Base-by-base conservation (phyloP, 1,139 yeast genomes). In the Kodamaea suecica region DNA sequence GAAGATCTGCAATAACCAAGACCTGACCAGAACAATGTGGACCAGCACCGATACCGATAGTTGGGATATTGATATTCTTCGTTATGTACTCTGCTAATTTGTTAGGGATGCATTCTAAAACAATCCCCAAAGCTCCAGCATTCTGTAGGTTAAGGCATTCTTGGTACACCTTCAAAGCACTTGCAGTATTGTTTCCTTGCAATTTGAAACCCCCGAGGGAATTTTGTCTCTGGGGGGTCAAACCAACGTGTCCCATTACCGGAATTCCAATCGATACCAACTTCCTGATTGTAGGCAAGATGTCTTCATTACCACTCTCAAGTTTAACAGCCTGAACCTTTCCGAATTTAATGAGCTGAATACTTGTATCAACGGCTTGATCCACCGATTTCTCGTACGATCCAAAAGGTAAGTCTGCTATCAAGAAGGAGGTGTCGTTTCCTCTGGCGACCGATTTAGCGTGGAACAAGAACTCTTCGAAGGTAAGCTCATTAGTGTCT, bases 31-130 rank as follows among this genome's bases (percentile, higher is more conserved):
- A 78, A 11, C 92, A 82, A 9, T 61, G 62, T 13, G 81, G 78
- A 0, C 98, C 97, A 0, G 97, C 97, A 5, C 98, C 98, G 35
- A 92, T 92, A 5, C 98, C 97, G 44, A 92, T 88, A 1, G 95
- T 86, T 0, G 98, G 97, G 1, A 90, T 66, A 0, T 56, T 39
- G 20, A 88, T 57, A 19, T 65, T 63, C 2, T 67, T 53, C 0
- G 97, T 84, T 29, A 92, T 76, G 39, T 66, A 63, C 31, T 67
- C 59, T 0, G 92, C 92, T n/a, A 92, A 63, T 40, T 72, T 73
- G 37, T 76, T 77, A 3, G 98, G 98, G 7, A 92, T 74, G 35
- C 97, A 95, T 51, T 92, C 98, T 8, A 92, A 57, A 1, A 92
- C 80, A 1, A 88, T 55, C 27, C 82, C 58, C 49, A 85, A 84